phyloP scores from a whole-genome alignment of 139 green algal species.

The Auxenochlorella protothecoides region DNA sequence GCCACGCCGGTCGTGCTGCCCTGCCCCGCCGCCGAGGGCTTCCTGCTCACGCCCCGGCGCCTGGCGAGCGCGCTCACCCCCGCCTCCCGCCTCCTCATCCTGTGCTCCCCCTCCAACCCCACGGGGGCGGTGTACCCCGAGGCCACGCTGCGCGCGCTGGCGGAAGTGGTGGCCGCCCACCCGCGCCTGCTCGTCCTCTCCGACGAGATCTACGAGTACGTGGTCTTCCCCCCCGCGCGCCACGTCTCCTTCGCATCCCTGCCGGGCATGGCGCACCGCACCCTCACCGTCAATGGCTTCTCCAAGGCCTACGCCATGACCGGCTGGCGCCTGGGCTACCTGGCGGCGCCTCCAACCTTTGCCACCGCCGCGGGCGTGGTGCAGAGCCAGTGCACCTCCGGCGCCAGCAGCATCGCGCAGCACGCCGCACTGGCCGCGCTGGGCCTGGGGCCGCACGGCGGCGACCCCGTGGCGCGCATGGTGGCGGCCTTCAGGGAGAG shows the following conservation, averaged over 20 bases:
- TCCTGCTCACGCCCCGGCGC: constrained; percentile 63
- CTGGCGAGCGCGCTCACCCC: constrained; percentile 69
- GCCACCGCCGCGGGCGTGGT: constrained; percentile 68
- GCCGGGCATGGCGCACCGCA: constrained; percentile 84
- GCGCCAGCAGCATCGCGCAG: constrained; percentile 66
- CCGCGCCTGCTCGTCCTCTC: constrained; percentile 82
- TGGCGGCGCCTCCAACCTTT: constrained; percentile 78
- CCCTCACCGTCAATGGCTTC: constrained; percentile 96
- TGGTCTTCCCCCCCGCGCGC: constrained; percentile 75
- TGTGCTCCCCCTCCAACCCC: constrained; percentile 95
- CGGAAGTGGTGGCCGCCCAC: constrained; percentile 71
- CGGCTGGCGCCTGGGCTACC: constrained; percentile 91
- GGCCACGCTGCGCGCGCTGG: constrained; percentile 57
- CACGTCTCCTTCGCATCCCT: constrained; percentile 76
- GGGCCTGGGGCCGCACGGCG: constrained; percentile 62
- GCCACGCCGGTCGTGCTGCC: constrained; percentile 71
- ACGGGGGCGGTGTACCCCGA: constrained; percentile 77
- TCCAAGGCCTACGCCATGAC: constrained; percentile 88
- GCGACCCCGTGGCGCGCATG: constrained; percentile 66
- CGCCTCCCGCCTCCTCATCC: constrained; percentile 79
- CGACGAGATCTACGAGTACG: constrained; percentile 89
- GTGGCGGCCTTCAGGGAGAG: constrained; percentile 69
- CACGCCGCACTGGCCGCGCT: constrained; percentile 83
- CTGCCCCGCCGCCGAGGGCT: constrained; percentile 52
- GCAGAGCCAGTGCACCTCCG: constrained; percentile 86